Base-by-base conservation (phyloP, 176 grass and related monocot species). In the Chrysopogon serrulatus region DNA sequence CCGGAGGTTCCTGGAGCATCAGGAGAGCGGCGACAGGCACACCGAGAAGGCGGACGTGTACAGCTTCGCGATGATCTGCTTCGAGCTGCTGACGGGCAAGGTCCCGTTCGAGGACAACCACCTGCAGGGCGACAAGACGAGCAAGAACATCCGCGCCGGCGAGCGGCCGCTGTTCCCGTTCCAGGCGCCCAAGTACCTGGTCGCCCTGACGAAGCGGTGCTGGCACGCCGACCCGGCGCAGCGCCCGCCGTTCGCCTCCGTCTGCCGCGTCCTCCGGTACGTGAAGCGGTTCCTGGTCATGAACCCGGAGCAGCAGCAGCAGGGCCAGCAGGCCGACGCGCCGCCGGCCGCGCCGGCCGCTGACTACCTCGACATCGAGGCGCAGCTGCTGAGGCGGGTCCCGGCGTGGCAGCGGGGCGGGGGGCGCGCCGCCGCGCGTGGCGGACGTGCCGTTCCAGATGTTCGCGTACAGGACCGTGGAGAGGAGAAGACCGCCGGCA, bases 1-100 rank as follows among this genome's bases (percentile, higher is more conserved):
- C 95, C 95, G 24, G 95, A 98, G 72, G 87, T 95, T 33, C 80
- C 80, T 98, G 5, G 87, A 87, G 69, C 66, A 67, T 62, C 60
- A 75, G 72, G 88, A 86, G 16, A 64, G 60, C 42, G 49, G 37
- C 3, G 68, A 18, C 0, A 87, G 83, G 57, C 67, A 79, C 90
- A 98, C 91, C 5, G 91, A 98, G 74, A 98, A 98, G 79, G 93
- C 89, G 35, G 96, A 98, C 76, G 89, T 98, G 80, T 98, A 98
- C 74, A 94, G 96, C 83, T 95, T 95, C 73, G 64, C 80, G 10
- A 95, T 95, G 96, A 90, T 98, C n/a, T 92, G 93, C 86, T 98
- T 98, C 72, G 91, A 98, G 89, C 81, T 98, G 62, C 74, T 98
- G 65, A 95, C 96, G 0, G 96, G 96, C 30, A 98, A 98, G 89